These are phyloP conservation scores for Pseudocercospora crystallina DNA, from an alignment of 2,329 filamentous ascomycete species.

Conservation along the genomic window DNA sequence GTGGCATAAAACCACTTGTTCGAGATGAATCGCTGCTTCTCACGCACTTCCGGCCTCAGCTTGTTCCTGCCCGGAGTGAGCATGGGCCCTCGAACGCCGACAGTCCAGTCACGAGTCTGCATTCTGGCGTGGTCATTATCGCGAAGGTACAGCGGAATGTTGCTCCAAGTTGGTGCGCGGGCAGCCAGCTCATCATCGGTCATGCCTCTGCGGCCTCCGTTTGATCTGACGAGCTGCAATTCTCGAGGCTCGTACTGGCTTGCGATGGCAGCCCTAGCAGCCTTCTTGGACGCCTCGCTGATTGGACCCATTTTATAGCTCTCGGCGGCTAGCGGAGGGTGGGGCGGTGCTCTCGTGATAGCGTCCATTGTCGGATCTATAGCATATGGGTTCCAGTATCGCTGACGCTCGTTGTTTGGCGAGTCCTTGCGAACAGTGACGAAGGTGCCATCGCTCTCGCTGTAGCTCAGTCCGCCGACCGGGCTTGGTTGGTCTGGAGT, in stretches of 20 bases:
- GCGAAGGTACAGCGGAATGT: background rate
- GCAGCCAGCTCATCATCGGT: slow-evolving; percentile 13
- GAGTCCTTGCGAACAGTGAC: slow-evolving; percentile 16
- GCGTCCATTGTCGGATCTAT: slow-evolving; percentile 7
- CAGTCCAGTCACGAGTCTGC: slow-evolving; percentile 9
- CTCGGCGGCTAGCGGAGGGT: slow-evolving; percentile 2
- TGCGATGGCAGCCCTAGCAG: slow-evolving; percentile 9
- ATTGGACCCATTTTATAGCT: slow-evolving; percentile 15
- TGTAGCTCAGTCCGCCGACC: slow-evolving; percentile 14
- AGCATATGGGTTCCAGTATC: slow-evolving; percentile 12
- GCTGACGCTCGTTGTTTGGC: slow-evolving; percentile 1
- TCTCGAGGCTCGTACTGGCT: slow-evolving; percentile 18
- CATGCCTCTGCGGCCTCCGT: slow-evolving; percentile 3
- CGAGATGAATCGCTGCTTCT: slow-evolving; percentile 23
- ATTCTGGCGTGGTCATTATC: background rate
- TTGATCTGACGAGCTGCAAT: slow-evolving; percentile 14
- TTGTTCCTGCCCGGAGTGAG: background rate
- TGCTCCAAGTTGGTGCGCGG: slow-evolving; percentile 12
- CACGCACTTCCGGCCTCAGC: slow-evolving; percentile 7
- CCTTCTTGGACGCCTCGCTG: slow-evolving; percentile 8
- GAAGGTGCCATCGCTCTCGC: slow-evolving; percentile 19
- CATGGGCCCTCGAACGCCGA: slow-evolving; percentile 11
- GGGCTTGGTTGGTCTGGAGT: slow-evolving; percentile 5
- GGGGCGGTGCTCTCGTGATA: slow-evolving; percentile 4
- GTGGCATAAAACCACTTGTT: slow-evolving; percentile 11